Evolutionary conservation across 2,329 filamentous ascomycete genomes (phyloP).

Genomic region (Hypoxylon sp.): DNA sequence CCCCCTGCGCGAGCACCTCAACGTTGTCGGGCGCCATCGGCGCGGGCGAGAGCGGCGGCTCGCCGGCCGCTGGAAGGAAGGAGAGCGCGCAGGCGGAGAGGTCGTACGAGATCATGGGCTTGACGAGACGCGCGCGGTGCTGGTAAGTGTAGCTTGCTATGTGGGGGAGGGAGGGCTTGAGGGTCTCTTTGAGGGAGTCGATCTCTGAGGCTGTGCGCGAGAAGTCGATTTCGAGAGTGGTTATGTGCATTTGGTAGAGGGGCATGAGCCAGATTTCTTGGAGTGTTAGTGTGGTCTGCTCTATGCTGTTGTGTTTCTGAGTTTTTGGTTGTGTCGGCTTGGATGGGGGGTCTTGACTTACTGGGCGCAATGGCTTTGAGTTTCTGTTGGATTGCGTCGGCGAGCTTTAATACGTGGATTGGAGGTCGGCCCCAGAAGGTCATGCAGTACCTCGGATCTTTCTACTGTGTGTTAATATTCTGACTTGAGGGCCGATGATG

Average conservation of each 20-base stretch:
- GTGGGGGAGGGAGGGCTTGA: constrained; percentile 69
- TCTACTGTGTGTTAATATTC: constrained; percentile 39
- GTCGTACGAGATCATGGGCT: constrained; percentile 87
- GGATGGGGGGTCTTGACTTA: constrained; percentile 62
- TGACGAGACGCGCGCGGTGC: constrained; percentile 82
- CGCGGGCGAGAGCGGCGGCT: constrained; percentile 62
- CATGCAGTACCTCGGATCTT: constrained; percentile 84
- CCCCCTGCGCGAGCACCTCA: constrained; percentile 63
- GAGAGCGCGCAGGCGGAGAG: constrained; percentile 87
- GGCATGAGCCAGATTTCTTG: constrained; percentile 91
- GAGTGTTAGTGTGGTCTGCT: neutral
- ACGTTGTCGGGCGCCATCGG: constrained; percentile 58
- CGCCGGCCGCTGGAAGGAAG: constrained; percentile 84
- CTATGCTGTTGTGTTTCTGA: neutral
- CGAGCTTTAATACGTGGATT: constrained; percentile 76
- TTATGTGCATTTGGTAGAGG: constrained; percentile 83
- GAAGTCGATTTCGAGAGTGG: constrained; percentile 86
- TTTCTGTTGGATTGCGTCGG: constrained; percentile 77
- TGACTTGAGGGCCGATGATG: neutral
- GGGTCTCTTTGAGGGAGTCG: constrained; percentile 68
- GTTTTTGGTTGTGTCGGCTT: neutral
- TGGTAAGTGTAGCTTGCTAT: constrained; percentile 77
- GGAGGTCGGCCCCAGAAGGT: constrained; percentile 92
- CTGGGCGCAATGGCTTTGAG: constrained; percentile 77
- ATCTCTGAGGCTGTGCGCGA: constrained; percentile 81